Conservation (phyloP, 169 alveolate genomes). For the Eimeria falciformis region DNA sequence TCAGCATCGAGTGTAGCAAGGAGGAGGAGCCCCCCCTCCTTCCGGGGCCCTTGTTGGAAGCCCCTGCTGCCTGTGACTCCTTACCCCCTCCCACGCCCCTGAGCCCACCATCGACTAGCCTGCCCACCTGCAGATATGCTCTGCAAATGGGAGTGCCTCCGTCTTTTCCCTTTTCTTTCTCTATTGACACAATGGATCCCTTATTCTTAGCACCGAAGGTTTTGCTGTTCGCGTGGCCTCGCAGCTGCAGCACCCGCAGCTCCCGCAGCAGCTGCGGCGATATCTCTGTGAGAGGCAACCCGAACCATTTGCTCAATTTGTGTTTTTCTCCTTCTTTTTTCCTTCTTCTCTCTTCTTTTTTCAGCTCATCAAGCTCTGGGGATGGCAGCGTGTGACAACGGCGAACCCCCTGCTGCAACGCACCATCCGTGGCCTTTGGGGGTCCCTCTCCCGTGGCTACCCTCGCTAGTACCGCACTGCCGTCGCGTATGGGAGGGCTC, state of each 20-base stretch:
- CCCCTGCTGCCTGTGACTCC: background rate
- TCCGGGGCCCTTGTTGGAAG: background rate
- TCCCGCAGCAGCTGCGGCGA: slow-evolving; percentile 33
- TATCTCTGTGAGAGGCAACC: slow-evolving; percentile 5
- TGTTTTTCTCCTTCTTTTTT: background rate
- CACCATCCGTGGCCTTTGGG: background rate
- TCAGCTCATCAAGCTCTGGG: background rate
- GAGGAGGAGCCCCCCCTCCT: slow-evolving; percentile 6
- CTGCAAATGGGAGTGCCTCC: background rate
- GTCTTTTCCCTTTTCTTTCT: background rate
- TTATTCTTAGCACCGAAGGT: background rate
- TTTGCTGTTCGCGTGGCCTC: slow-evolving; percentile 6
- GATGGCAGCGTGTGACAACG: background rate
- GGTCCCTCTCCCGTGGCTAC: background rate
- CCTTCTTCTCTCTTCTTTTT: background rate
- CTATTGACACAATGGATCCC: background rate
- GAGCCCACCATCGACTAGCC: slow-evolving; percentile 5
- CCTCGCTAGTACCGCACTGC: background rate
- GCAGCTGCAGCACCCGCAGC: slow-evolving; percentile 52
- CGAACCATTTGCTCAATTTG: background rate
- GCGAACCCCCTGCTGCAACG: background rate
- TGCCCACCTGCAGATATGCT: slow-evolving; percentile 1
- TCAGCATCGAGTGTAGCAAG: slow-evolving; percentile 5
- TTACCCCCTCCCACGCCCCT: slow-evolving; percentile 14
- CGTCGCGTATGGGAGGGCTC: no score